Percentiles rank a stretch among this genome's conserved stretches.
Evolutionary conservation across 805 yeast species (phyloP).

Genomic region (Clavispora carvajalis): DNA sequence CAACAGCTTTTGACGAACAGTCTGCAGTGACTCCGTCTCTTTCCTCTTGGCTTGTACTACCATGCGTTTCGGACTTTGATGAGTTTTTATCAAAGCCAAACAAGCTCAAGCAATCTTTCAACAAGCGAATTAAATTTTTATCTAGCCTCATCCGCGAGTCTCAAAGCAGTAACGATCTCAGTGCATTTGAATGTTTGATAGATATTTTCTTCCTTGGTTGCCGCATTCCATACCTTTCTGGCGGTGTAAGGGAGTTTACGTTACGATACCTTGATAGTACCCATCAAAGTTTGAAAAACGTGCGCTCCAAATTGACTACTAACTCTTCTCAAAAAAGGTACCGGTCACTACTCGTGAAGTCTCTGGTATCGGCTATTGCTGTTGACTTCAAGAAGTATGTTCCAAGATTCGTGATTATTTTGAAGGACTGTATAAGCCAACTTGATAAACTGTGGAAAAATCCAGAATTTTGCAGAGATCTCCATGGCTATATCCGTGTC

Average conservation of each 20-base stretch:
- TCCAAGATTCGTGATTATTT: conserved; percentile 18
- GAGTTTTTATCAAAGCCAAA: conserved; percentile 26
- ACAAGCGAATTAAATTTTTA: conserved; percentile 32
- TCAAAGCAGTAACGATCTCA: conserved; percentile 21
- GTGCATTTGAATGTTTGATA: conserved; percentile 31
- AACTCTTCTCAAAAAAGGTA: conserved; percentile 14
- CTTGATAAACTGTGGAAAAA: neutral
- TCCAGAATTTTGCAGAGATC: conserved; percentile 13
- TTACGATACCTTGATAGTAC: conserved; percentile 28
- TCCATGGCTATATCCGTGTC: conserved; percentile 23
- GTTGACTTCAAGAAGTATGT: conserved; percentile 29
- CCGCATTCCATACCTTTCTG: conserved; percentile 17
- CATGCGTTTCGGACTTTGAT: conserved; percentile 31
- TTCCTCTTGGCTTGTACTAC: conserved; percentile 28
- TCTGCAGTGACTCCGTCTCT: conserved; percentile 15
- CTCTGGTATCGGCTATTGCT: conserved; percentile 32
- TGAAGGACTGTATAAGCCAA: conserved; percentile 9
- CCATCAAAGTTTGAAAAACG: conserved; percentile 17
- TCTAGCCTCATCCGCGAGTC: conserved; percentile 25
- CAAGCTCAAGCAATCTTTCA: conserved; percentile 29
- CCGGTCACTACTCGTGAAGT: conserved; percentile 22
- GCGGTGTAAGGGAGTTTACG: conserved; percentile 24
- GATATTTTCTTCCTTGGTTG: conserved; percentile 34
- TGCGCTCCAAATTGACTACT: conserved; percentile 8
- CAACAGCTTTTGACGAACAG: conserved; percentile 26